Base-by-base conservation (phyloP, 2,329 filamentous ascomycete species). In the Cercospora beticola region DNA sequence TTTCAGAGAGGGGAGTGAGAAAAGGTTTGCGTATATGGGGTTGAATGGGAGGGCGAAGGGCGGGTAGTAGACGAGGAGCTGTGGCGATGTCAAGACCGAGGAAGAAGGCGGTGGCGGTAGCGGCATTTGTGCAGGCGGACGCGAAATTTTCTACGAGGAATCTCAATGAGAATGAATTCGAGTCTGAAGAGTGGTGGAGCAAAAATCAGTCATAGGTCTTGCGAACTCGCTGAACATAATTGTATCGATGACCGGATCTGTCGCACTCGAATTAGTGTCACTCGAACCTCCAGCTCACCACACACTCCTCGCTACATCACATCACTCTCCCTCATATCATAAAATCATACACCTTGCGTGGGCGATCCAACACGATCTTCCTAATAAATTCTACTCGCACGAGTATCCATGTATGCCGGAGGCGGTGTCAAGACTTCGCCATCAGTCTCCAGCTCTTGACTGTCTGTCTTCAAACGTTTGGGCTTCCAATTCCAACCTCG, bases 1-100 rank as follows among this genome's bases (percentile, higher is more conserved):
- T 97, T 97, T 83, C 92, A 92, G 77, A 87, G 93, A 77, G 93
- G 94, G 5, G 88, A 90, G 49, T 33, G 28, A 43, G 33, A 5
- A 40, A 5, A 8, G 33, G 2, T 16, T 5, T 16, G 14, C 6
- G 5, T 36, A 4, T 2, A 5, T 36, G 5, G 4, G 5, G 33
- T 36, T 36, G 33, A 16, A 16, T 16, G 33, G 14, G 14, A 36
- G 5, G 4, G 5, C 5, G 1, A 36, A 36, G 5, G 12, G 12
- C 6, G 33, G 33, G 12, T 4, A 36, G 12, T 36, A 4, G 33
- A 14, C 12, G 12, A 36, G 4, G 12, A 36, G 33, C 12, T 5
- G 16, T 16, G 10, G 7, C 10, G 10, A 4, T 4, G 14, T 3
- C 4, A 14, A 12, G 31, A 7, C 10, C 31, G 9, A 33, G 9